Conservation (phyloP, 2,329 filamentous ascomycete genomes). For the Saccharata proteae region DNA sequence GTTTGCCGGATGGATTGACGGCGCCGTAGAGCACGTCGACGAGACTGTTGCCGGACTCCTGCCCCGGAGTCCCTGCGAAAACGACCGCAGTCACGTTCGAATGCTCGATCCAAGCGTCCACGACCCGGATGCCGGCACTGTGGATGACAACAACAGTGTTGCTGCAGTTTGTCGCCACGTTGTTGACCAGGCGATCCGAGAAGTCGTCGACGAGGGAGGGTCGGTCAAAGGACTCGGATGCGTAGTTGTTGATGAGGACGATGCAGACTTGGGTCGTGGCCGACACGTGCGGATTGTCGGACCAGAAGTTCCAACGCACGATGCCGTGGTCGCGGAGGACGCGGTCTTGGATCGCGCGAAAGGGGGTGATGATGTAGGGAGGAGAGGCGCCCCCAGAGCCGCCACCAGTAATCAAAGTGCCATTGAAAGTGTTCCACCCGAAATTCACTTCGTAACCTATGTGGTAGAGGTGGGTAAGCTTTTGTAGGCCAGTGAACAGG, state of each 20-base stretch:
- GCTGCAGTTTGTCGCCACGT: slow-evolving; percentile 33
- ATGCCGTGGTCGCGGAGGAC: slow-evolving; percentile 16
- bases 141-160: slow-evolving; percentile 40
- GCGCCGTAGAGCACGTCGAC: slow-evolving; percentile 16
- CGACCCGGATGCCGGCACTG: slow-evolving; percentile 21
- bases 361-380: slow-evolving; percentile 26
- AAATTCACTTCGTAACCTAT: slow-evolving; percentile 27
- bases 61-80: slow-evolving; percentile 19
- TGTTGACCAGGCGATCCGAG: slow-evolving; percentile 27
- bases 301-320: slow-evolving; percentile 24
- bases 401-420: slow-evolving; percentile 26
- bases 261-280: slow-evolving; percentile 36
- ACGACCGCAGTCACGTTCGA: slow-evolving; percentile 20
- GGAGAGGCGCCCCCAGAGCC: slow-evolving; percentile 29
- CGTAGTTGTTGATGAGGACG: slow-evolving; percentile 48
- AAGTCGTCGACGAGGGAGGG: slow-evolving; percentile 31
- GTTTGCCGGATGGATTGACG: slow-evolving; percentile 62
- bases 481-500: too few species aligned
- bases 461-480: too few species aligned
- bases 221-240: slow-evolving; percentile 34
- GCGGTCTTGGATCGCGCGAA: slow-evolving; percentile 28
- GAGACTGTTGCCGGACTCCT: slow-evolving; percentile 17
- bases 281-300: slow-evolving; percentile 18
- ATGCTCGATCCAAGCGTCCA: slow-evolving; percentile 20
- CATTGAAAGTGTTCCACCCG: slow-evolving; percentile 31